Conservation (phyloP, 2,329 filamentous ascomycete species). For the Samsoniella hepiali region DNA sequence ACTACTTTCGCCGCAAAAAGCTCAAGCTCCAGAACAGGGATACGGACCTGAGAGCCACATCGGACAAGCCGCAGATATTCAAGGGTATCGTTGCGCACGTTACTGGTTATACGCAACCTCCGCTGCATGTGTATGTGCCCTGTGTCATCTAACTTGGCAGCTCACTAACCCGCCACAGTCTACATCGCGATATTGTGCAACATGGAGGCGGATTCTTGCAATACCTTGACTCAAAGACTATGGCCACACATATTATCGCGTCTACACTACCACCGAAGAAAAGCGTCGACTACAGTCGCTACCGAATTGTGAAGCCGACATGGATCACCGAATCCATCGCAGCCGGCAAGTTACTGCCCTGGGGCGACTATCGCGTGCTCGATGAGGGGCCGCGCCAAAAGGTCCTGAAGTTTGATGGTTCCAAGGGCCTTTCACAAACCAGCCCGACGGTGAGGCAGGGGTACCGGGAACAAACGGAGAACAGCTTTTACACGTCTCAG, state of each 20-base stretch:
- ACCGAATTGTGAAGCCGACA: slow-evolving; percentile 88
- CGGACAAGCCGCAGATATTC: slow-evolving; percentile 79
- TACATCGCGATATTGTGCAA: slow-evolving; percentile 82
- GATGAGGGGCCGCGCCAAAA: slow-evolving; percentile 83
- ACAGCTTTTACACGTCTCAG: slow-evolving; percentile 79
- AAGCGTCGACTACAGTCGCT: slow-evolving; percentile 78
- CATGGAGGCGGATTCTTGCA: slow-evolving; percentile 95
- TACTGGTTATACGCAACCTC: slow-evolving; percentile 93
- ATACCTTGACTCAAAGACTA: slow-evolving; percentile 91
- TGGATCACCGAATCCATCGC: slow-evolving; percentile 91
- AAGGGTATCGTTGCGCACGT: slow-evolving; percentile 87
- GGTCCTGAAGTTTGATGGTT: slow-evolving; percentile 60
- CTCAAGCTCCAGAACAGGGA: slow-evolving; percentile 96
- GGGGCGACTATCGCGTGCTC: slow-evolving; percentile 79
- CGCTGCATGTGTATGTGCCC: slow-evolving; percentile 65
- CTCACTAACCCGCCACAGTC: slow-evolving; percentile 32
- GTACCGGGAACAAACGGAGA: slow-evolving; percentile 78
- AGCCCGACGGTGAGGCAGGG: slow-evolving; percentile 55
- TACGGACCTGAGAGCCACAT: slow-evolving; percentile 67
- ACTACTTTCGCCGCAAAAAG: slow-evolving; percentile 95
- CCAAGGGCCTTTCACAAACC: slow-evolving; percentile 63
- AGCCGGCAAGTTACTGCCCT: slow-evolving; percentile 77
- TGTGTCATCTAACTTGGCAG: too few relatives aligned
- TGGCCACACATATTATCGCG: slow-evolving; percentile 93
- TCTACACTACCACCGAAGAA: slow-evolving; percentile 91